phyloP scores from a whole-genome alignment of 805 yeast genomes.

The Nakazawaea populi region DNA sequence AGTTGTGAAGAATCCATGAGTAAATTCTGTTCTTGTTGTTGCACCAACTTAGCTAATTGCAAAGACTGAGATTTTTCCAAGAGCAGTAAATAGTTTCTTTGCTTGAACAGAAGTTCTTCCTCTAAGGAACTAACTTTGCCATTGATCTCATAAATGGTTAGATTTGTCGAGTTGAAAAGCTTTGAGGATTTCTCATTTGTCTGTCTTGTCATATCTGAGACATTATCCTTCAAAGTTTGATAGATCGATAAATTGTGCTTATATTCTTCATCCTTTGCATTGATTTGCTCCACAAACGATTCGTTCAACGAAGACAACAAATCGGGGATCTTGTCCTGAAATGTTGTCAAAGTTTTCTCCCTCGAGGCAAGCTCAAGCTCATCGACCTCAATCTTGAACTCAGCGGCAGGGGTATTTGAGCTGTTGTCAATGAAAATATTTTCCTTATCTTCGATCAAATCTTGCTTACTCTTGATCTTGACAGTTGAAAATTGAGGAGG shows the following conservation, averaged over 20 bases:
- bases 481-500: background rate
- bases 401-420: background rate
- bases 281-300: constrained; percentile 19
- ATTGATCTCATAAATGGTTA: background rate
- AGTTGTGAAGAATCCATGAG: background rate
- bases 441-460: constrained; percentile 44
- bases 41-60: constrained; percentile 51
- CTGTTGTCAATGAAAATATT: constrained; percentile 33
- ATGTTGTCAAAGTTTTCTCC: constrained; percentile 2
- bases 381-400: constrained; percentile 5
- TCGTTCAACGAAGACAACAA: constrained; percentile 17
- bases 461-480: constrained; percentile 12
- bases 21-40: constrained; percentile 38
- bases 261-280: constrained; percentile 46
- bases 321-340: constrained; percentile 17
- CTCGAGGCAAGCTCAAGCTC: constrained; percentile 4
- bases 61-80: constrained; percentile 61
- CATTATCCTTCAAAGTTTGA: constrained; percentile 32
- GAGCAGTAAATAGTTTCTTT: constrained; percentile 9
- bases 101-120: constrained; percentile 2
- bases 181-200: constrained; percentile 7
- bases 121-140: constrained; percentile 4
- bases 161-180: background rate
- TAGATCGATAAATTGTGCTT: constrained; percentile 40
- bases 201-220: constrained; percentile 16